phyloP scores from a whole-genome alignment of 2,329 filamentous ascomycete species.

The Fusarium napiforme region DNA sequence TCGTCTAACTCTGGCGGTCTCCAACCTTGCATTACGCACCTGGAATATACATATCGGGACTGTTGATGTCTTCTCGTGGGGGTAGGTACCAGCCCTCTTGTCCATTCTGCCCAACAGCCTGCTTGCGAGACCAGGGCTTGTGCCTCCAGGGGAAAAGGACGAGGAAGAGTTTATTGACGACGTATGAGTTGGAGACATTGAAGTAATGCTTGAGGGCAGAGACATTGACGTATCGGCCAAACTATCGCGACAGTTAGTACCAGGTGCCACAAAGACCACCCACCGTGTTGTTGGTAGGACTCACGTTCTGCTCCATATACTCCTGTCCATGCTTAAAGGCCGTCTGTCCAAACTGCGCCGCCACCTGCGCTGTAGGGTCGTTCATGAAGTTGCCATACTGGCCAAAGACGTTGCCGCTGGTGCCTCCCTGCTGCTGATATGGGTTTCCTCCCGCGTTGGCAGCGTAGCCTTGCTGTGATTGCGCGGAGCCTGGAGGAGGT shows the following conservation, averaged over 20 bases:
- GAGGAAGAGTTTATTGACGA: constrained; percentile 90
- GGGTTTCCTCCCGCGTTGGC: constrained; percentile 77
- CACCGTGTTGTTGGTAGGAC: constrained; percentile 44
- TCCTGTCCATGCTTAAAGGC: constrained; percentile 93
- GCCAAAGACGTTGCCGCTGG: constrained; percentile 67
- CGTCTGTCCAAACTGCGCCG: constrained; percentile 91
- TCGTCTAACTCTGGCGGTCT: no score
- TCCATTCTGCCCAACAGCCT: constrained; percentile 75
- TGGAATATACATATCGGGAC: constrained; percentile 99
- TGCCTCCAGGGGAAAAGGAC: constrained; percentile 98
- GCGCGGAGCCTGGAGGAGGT: constrained; percentile 77
- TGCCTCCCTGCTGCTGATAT: constrained; percentile 73
- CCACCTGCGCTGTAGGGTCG: constrained; percentile 94
- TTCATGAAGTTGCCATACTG: constrained; percentile 94
- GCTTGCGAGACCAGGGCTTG: constrained; percentile 95
- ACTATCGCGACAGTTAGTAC: constrained; percentile 49
- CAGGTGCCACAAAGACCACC: neutral
- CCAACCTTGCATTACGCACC: constrained; percentile 49
- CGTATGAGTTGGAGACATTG: constrained; percentile 97
- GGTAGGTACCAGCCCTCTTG: constrained; percentile 85
- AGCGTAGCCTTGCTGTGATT: constrained; percentile 72
- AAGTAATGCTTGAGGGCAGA: constrained; percentile 98
- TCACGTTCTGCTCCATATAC: constrained; percentile 93
- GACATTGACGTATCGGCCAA: constrained; percentile 85
- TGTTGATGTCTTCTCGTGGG: constrained; percentile 95